Evolutionary conservation across 2,329 filamentous ascomycete genomes (phyloP), one percentile per base, ranked within the genome.

Genomic region (Trichophyton benhamiae): DNA sequence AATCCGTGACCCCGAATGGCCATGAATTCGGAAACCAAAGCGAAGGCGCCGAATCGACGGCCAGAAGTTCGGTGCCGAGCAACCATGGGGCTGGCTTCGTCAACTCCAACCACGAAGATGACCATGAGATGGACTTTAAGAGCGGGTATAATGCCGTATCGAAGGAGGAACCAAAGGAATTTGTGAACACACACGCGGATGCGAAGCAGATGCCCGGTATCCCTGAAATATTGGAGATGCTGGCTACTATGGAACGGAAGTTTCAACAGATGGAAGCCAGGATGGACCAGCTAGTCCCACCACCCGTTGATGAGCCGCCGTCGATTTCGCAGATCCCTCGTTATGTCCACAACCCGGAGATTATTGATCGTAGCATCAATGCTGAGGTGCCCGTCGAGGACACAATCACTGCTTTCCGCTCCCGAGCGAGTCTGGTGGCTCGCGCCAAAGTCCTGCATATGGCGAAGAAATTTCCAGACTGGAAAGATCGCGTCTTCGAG

Each of bases 391-490:
- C 22, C 20, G 15, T 55, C n/a, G 52, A 55, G 9, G 52, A 55
- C 7, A 55, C 15, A 7, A 55, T 55, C 27, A 36, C 30, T 9
- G 52, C 52, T 33, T 55, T 55, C 27, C 27, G n/a, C 30, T n/a
- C 25, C 5, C 52, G 52, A n/a, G 52, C 52, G 20, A 55, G 52
- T 20, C 33, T 55, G n/a, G 27, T 55, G 52, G 52, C 52, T 11
- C 52, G 52, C 17, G 52, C 27, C 27, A 55, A 55, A 36, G n/a
- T 36, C 20, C n/a, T 55, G 52, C 52, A 55, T 36, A 55, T 36
- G 52, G 52, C 52, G 3, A 55, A 55, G 52, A 55, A 55, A 36
- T 55, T 55, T 36, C 52, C 52, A 7, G 52, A 55, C 13, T 55
- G 52, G 52, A 55, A 55, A 55, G 52, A 55, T 3, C 52, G 52